Base-by-base conservation (phyloP, 768 basidiomycete species). In the Xerocomus spinulosus region DNA sequence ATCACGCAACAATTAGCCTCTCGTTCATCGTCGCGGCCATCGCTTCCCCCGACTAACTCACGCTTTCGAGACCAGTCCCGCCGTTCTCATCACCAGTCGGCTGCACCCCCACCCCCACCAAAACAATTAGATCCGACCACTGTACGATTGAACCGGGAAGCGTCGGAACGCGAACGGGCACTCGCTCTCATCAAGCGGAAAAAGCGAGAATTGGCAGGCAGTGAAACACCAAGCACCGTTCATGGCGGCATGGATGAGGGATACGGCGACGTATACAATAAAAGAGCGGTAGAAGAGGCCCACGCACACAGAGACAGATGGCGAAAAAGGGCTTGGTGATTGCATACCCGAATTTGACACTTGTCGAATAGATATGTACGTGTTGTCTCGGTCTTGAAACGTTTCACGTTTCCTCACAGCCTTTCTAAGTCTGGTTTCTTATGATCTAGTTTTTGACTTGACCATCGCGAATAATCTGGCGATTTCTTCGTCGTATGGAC, bases 251-350 rank as follows among this genome's bases (percentile, higher is more conserved):
- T 52, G 46, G 64, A 65, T 20, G 69, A 65, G 5, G 80, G 79
- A 2, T 88, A 89, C 50, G 74, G 76, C 2, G 86, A 90, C 55
- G 71, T 85, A 40, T 90, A 78, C 59, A 90, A 91, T 58, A 71
- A 74, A 40, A 64, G 69, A 28, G 87, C 83, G 50, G 85, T 89
- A 0, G 80, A 85, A 53, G 87, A 85, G 48, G 88, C 87, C 2
- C 82, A 72, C 46, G 58, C 69, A 20, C 56, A 79, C 56, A 71
- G 79, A 23, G 73, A 72, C 18, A 58, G 73, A 49, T 65, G 74
- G 52, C 61, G 68, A 52, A 49, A 40, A 29, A 46, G 25, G 6
- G 50, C 30, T 1, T 58, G 61, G 57, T 61, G 23, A 42, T 24
- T 28, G 12, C 15, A 24, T 24, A n/a, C n/a, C n/a, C n/a, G n/a